A percentile compares a stretch with the other conserved stretches of the same genome.
These are phyloP conservation scores for Pythium volutum DNA, from an alignment of 352 stramenopile species.

Conservation along the genomic window DNA sequence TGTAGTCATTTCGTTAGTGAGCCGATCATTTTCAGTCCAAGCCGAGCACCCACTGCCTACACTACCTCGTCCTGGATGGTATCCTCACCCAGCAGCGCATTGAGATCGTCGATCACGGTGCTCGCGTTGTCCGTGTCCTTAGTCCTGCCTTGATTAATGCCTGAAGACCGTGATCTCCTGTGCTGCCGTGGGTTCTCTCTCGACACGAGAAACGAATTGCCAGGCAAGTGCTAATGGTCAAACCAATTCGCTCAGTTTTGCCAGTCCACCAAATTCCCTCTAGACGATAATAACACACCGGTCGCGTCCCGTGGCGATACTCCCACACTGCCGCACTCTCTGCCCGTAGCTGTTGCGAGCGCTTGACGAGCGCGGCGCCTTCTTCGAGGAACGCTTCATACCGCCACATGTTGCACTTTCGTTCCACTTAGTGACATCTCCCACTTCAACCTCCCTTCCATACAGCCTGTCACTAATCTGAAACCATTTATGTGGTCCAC, in stretches of 20 bases:
- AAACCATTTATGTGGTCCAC: conserved; percentile 15
- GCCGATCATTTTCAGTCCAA: not conserved
- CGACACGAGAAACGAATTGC: conserved; percentile 69
- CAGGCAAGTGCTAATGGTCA: conserved; percentile 43
- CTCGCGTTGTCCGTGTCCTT: not conserved
- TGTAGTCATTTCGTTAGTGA: not conserved
- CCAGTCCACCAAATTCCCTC: not conserved
- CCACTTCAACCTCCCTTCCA: not conserved
- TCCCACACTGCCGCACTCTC: conserved; percentile 39
- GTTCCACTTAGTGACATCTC: conserved; percentile 6
- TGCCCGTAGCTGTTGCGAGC: conserved; percentile 32
- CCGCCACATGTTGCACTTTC: conserved; percentile 29
- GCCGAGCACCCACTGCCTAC: not conserved
- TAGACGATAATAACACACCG: conserved; percentile 24
- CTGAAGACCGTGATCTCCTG: not conserved
- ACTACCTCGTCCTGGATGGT: conserved; percentile 1
- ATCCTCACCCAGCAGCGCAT: conserved; percentile 16
- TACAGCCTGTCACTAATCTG: conserved; percentile 1
- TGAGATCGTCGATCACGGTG: conserved; percentile 12
- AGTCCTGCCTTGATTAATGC: not conserved
- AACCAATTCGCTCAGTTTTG: not conserved
- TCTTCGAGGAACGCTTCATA: conserved; percentile 52
- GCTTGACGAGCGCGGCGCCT: conserved; percentile 36
- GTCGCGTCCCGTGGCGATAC: conserved; percentile 50
- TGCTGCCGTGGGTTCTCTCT: conserved; percentile 29